Conservation (phyloP, 1,139 yeast genomes). For the Hansenula lynferdii region DNA sequence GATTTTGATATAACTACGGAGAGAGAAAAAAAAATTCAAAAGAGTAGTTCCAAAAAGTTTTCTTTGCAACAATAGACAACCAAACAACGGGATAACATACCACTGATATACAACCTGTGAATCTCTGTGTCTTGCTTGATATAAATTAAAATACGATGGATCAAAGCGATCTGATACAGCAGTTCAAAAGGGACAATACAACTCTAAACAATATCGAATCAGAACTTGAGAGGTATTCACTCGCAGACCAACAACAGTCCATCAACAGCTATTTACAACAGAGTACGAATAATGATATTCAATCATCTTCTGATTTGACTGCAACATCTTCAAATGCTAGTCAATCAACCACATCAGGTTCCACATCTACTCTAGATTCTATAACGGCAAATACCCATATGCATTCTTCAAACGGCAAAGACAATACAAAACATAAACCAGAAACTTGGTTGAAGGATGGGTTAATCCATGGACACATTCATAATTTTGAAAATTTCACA, state of each 20-base stretch:
- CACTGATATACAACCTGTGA: too few relatives aligned
- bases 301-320: too few relatives aligned
- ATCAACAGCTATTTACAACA: too few relatives aligned
- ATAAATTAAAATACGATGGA: too few relatives aligned
- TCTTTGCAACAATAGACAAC: too few relatives aligned
- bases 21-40: too few relatives aligned
- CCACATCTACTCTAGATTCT: not conserved
- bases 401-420: not conserved
- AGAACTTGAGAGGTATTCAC: not conserved
- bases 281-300: too few relatives aligned
- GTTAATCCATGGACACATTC: slow-evolving; percentile 65
- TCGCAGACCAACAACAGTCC: not conserved
- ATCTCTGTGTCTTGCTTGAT: too few relatives aligned
- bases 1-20: too few relatives aligned
- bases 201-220: not conserved
- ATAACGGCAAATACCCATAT: not conserved
- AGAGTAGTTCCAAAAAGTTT: too few relatives aligned
- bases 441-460: slow-evolving; percentile 30
- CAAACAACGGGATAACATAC: too few relatives aligned
- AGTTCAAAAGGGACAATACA: not conserved
- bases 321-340: not conserved
- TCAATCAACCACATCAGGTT: not conserved
- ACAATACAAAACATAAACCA: not conserved
- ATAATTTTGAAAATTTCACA: slow-evolving; percentile 57
- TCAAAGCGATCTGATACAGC: not conserved